A percentile compares a stretch with the other conserved stretches of the same genome.
These are phyloP conservation scores for Leishmania tarentolae DNA, from an alignment of 208 protist genomes.

Conservation along the genomic window DNA sequence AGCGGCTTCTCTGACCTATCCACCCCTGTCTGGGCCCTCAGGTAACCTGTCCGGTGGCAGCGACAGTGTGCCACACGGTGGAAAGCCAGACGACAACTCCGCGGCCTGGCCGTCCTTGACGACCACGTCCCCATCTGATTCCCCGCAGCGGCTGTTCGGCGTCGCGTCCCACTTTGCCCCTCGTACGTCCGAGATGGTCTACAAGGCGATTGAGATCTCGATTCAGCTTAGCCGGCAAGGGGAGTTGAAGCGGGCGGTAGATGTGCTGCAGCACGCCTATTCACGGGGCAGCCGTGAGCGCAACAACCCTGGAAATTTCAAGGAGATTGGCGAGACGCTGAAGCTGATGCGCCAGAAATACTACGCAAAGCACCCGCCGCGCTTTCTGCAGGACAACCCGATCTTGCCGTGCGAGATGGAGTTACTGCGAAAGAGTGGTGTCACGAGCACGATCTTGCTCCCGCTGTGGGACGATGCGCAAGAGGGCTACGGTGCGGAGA, in stretches of 20 bases:
- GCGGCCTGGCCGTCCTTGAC: not conserved
- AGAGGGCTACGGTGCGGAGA: slow-evolving; percentile 83
- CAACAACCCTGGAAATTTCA: slow-evolving; percentile 75
- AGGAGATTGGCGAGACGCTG: slow-evolving; percentile 64
- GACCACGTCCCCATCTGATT: not conserved
- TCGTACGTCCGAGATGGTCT: slow-evolving; percentile 60
- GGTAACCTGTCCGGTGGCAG: not conserved
- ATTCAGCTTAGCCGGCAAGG: slow-evolving; percentile 47
- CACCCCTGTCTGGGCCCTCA: not conserved
- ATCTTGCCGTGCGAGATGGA: slow-evolving; percentile 76
- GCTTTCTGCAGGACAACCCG: slow-evolving; percentile 88
- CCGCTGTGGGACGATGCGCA: slow-evolving; percentile 89
- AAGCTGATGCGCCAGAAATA: slow-evolving; percentile 55
- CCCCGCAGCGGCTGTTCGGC: slow-evolving; percentile 16
- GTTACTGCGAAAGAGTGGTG: slow-evolving; percentile 71
- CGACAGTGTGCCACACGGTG: not conserved
- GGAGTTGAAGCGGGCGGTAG: slow-evolving; percentile 80
- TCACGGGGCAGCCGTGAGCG: slow-evolving; percentile 47
- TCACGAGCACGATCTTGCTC: slow-evolving; percentile 66
- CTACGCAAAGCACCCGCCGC: slow-evolving; percentile 54
- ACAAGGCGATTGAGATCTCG: slow-evolving; percentile 70
- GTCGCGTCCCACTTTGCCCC: slow-evolving; percentile 33
- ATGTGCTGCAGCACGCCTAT: slow-evolving; percentile 84
- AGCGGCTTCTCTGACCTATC: not conserved
- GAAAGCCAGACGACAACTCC: not conserved